Percentiles rank a stretch among this genome's conserved stretches.
phyloP scores from a whole-genome alignment of 129 eudicot genomes.

The Helianthus tuberosus region DNA sequence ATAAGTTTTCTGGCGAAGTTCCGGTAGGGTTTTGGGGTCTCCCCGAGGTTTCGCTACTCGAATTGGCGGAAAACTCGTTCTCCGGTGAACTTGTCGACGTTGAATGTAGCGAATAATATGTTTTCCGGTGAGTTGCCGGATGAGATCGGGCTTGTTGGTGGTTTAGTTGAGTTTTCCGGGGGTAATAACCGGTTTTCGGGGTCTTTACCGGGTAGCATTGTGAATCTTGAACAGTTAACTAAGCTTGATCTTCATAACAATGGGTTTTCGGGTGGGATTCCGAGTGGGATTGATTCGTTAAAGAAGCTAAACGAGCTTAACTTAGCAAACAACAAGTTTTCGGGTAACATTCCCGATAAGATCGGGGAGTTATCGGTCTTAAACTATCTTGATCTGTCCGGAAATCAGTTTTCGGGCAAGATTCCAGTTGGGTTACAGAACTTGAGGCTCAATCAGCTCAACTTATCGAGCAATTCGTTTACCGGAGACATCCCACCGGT shows the following conservation, averaged over 20 bases:
- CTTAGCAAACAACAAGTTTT: constrained; percentile 60
- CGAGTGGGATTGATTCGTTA: constrained; percentile 48
- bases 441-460: constrained; percentile 70
- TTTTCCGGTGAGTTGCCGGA: constrained; percentile 71
- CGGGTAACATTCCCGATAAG: constrained; percentile 63
- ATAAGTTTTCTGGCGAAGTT: constrained; percentile 66
- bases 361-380: constrained; percentile 64
- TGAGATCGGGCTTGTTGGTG: constrained; percentile 61
- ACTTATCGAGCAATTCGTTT: constrained; percentile 56
- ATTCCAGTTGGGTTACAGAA: constrained; percentile 66
- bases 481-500: constrained; percentile 71
- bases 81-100: constrained; percentile 64
- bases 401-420: constrained; percentile 60
- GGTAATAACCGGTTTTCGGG: constrained; percentile 55
- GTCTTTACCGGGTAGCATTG: constrained; percentile 54
- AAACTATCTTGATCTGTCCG: constrained; percentile 75
- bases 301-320: constrained; percentile 73
- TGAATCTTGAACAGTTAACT: constrained; percentile 62
- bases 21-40: constrained; percentile 87
- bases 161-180: constrained; percentile 55
- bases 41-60: constrained; percentile 71
- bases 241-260: constrained; percentile 83
- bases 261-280: constrained; percentile 62
- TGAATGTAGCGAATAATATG: constrained; percentile 48
- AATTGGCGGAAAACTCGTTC: constrained; percentile 60